Evolutionary conservation across 2,329 filamentous ascomycete species (phyloP), one percentile per base, ranked within the genome.

Genomic region (Venturia pyrina): DNA sequence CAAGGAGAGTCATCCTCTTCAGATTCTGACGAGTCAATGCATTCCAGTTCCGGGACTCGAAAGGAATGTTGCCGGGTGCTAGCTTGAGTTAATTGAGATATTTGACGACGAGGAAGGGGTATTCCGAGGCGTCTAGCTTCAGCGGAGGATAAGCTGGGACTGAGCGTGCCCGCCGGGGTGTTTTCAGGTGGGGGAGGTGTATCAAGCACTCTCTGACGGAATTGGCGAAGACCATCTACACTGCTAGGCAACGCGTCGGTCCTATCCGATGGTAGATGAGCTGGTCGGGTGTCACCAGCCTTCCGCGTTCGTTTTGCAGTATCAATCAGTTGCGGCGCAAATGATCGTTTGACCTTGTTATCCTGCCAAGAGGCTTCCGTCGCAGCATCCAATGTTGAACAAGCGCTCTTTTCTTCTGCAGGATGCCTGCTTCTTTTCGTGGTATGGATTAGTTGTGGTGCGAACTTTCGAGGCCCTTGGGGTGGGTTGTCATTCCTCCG

Each of bases 281-380:
- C 84, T 24, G 87, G 86, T 6, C 81, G 82, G 0, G 81, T 75
- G 70, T 91, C 88, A 24, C 86, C 86, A 19, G 83, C 83, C 71
- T 86, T 86, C 68, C 89, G 85, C 43, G 87, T 86, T 64, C 91
- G 83, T 70, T 87, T 85, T 4, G 89, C 89, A 2, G 90, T 93
- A 75, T 93, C 91, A 68, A 96, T 87, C 65, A 96, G 80, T 71
- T 93, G 88, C 15, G 91, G 91, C 40, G 87, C 83, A 74, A 96
- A 96, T 67, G 77, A 83, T 53, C 81, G 78, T 34, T 60, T 57
- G 46, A 40, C n/a, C 10, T 61, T 41, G 57, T 59, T 59, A 13
- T 67, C 21, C 37, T 24, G 10, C 8, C 44, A 32, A 13, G 17
- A 15, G 37, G 41, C 34, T 13, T 65, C 50, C 28, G 4, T 43